A percentile compares a stretch with the other conserved stretches of the same genome.
Evolutionary conservation across 176 grass and related monocot genomes (phyloP).

Genomic region (Chrysopogon serrulatus): DNA sequence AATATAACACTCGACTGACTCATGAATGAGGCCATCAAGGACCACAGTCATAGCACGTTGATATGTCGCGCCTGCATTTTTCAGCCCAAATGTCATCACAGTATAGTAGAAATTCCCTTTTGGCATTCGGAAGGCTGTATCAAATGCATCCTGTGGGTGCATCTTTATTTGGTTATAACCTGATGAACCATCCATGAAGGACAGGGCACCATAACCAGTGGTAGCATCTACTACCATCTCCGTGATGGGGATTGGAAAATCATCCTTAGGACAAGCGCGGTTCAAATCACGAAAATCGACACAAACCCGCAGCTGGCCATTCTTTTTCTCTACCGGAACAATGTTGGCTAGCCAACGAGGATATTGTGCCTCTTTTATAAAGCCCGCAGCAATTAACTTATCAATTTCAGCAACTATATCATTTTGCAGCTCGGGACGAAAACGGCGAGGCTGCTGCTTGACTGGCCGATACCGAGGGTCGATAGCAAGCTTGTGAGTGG

Average conservation of each 20-base stretch:
- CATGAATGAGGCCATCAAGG: no score
- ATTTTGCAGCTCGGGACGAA: no score
- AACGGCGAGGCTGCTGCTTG: no score
- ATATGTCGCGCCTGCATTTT: no score
- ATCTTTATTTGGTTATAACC: neutral
- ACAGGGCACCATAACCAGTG: neutral
- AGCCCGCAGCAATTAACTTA: no score
- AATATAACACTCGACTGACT: no score
- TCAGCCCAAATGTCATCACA: no score
- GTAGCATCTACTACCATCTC: neutral
- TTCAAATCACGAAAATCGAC: neutral
- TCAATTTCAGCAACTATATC: no score
- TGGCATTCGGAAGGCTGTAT: neutral
- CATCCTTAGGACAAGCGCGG: no score
- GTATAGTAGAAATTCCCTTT: neutral
- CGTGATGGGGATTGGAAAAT: neutral
- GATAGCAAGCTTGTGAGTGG: no score
- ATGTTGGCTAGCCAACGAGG: neutral
- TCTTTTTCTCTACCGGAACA: neutral
- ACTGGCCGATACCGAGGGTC: no score
- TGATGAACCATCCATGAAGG: neutral
- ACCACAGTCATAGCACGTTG: no score
- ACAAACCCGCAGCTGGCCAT: neutral
- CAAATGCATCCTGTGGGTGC: neutral
- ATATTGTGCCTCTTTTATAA: neutral